These are phyloP conservation scores for Chernovozyma sophiae-reginae DNA, from an alignment of 1,139 yeast genomes.

Conservation along the genomic window DNA sequence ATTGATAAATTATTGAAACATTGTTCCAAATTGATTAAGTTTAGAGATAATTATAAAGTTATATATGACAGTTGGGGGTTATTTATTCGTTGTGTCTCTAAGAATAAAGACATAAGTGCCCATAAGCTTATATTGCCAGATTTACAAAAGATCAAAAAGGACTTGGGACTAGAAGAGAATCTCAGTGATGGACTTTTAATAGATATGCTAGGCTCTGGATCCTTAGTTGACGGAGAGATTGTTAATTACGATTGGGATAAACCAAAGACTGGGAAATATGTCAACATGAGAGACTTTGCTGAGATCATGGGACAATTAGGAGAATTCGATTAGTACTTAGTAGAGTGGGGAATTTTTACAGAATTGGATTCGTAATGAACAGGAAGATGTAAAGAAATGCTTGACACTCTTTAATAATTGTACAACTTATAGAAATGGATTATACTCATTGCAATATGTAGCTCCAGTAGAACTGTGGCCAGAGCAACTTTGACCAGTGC, in stretches of 20 bases:
- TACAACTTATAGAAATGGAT: no score
- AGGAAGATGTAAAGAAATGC: no score
- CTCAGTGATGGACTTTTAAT: conserved; percentile 35
- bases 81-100: conserved; percentile 21
- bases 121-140: conserved; percentile 29
- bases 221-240: conserved; percentile 26
- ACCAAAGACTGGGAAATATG: conserved; percentile 24
- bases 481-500: no score
- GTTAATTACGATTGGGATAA: conserved; percentile 28
- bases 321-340: conserved; percentile 32
- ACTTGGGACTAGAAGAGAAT: conserved; percentile 24
- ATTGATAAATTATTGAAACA: conserved; percentile 35
- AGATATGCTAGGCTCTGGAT: conserved; percentile 42
- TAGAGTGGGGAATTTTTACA: no score
- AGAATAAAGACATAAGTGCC: conserved; percentile 10
- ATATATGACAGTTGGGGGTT: conserved; percentile 35
- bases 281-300: conserved; percentile 41
- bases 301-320: conserved; percentile 41
- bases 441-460: no score
- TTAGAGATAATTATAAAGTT: conserved; percentile 27
- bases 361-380: no score
- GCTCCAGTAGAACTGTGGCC: no score
- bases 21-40: conserved; percentile 26
- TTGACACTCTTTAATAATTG: no score
- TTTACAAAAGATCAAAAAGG: conserved; percentile 27